These are phyloP conservation scores for Ceratocystis variospora DNA, from an alignment of 2,329 filamentous ascomycete genomes.

Conservation along the genomic window DNA sequence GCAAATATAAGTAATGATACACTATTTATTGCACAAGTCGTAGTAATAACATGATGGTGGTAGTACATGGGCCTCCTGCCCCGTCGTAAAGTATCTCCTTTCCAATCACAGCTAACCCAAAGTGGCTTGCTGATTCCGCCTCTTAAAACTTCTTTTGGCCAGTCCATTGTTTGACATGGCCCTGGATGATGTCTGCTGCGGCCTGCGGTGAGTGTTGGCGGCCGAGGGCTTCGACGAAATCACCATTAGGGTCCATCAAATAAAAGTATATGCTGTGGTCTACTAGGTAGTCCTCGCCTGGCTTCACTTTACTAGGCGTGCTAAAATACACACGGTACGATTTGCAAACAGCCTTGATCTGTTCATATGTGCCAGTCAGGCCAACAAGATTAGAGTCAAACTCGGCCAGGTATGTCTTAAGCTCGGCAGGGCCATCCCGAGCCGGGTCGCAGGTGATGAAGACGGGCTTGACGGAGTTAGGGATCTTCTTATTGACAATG, in stretches of 20 bases:
- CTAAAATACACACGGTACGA: constrained; percentile 95
- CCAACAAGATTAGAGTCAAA: constrained; percentile 82
- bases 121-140: constrained; percentile 4
- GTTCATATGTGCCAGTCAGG: constrained; percentile 81
- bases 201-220: constrained; percentile 84
- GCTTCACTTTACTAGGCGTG: constrained; percentile 75
- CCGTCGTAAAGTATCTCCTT: neutral
- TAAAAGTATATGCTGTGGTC: constrained; percentile 99
- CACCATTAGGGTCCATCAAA: constrained; percentile 94
- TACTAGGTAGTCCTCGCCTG: constrained; percentile 91
- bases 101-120: neutral
- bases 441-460: constrained; percentile 95
- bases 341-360: constrained; percentile 91
- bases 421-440: constrained; percentile 70
- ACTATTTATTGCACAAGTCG: constrained; percentile 7
- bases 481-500: constrained; percentile 40
- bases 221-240: constrained; percentile 95
- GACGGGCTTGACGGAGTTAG: constrained; percentile 52
- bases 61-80: constrained; percentile 9
- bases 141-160: constrained; percentile 22
- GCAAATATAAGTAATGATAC: constrained; percentile 11
- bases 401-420: constrained; percentile 76
- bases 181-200: constrained; percentile 68
- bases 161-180: constrained; percentile 60
- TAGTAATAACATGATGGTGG: constrained; percentile 3